phyloP scores from a whole-genome alignment of 2,329 filamentous ascomycete species.

The Neoarthrinium moseri region DNA sequence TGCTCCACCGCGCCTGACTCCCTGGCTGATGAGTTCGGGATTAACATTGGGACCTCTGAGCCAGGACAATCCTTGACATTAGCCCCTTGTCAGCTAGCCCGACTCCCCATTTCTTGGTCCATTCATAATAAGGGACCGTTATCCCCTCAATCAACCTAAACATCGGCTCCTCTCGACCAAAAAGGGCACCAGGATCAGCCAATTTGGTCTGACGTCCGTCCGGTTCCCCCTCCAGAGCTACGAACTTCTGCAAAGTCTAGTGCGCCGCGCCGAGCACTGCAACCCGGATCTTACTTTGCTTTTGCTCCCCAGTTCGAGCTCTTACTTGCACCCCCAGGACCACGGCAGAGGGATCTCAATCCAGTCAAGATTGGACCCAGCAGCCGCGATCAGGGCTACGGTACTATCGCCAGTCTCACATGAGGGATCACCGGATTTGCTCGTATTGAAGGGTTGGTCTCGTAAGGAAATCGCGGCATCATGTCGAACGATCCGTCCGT shows the following conservation, averaged over 20 bases:
- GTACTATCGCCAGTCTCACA: too few relatives aligned
- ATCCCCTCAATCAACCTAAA: conserved; percentile 25
- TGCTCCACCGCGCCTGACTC: conserved; percentile 4
- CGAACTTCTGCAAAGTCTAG: conserved; percentile 7
- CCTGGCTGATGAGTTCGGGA: conserved; percentile 5
- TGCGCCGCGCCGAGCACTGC: conserved; percentile 4
- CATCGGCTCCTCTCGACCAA: conserved; percentile 20
- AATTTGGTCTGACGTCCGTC: conserved; percentile 16
- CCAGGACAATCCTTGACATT: conserved; percentile 9
- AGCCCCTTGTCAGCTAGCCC: conserved; percentile 11
- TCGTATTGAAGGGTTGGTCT: too few relatives aligned
- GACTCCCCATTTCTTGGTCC: conserved; percentile 17
- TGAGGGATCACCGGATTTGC: too few relatives aligned
- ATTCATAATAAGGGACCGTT: conserved; percentile 22
- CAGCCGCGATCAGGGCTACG: too few relatives aligned
- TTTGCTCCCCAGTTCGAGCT: too few relatives aligned
- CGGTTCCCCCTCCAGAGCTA: conserved; percentile 7
- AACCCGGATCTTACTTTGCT: background rate
- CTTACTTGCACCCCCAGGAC: too few relatives aligned
- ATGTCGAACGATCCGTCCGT: conserved; percentile 65
- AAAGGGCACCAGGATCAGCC: conserved; percentile 17
- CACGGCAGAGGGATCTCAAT: too few relatives aligned
- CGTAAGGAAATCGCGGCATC: conserved; percentile 15
- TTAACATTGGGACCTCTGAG: conserved; percentile 7
- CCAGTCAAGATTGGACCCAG: too few relatives aligned